Evolutionary conservation across 108 stramenopile species (phyloP).

Genomic region (Epithemia pelagica): DNA sequence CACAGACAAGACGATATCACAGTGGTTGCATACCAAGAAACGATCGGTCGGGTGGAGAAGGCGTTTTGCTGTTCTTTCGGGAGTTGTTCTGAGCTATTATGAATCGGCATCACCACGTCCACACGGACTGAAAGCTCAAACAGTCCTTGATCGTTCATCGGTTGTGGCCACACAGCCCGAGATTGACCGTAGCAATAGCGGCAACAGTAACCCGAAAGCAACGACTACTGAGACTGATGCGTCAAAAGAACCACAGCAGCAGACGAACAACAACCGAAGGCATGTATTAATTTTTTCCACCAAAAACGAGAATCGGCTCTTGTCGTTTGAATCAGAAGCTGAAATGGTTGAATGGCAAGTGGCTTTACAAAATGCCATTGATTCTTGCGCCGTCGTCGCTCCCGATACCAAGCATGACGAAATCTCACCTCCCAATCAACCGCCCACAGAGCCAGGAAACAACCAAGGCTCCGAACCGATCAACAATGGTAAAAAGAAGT

Average conservation of each 20-base stretch:
- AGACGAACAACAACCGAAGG: background rate
- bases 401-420: background rate
- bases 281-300: background rate
- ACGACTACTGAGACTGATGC: background rate
- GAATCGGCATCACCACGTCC: slow-evolving; percentile 50
- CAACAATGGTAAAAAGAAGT: background rate
- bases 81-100: slow-evolving; percentile 50
- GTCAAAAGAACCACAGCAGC: too few relatives aligned
- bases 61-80: slow-evolving; percentile 53
- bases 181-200: background rate
- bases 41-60: slow-evolving; percentile 39
- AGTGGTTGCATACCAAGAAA: slow-evolving; percentile 26
- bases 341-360: slow-evolving; percentile 39
- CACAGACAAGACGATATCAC: slow-evolving; percentile 10
- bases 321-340: slow-evolving; percentile 45
- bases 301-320: slow-evolving; percentile 19
- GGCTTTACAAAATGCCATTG: slow-evolving; percentile 14
- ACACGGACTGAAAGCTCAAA: slow-evolving; percentile 42
- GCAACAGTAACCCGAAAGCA: background rate
- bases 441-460: background rate
- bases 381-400: background rate
- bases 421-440: background rate
- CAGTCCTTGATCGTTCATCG: slow-evolving; percentile 18
- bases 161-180: background rate
- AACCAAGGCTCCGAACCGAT: background rate